Percentiles rank a stretch among this genome's conserved stretches.
phyloP scores from a whole-genome alignment of 140 eudicot species.

The Flaveria floridana region DNA sequence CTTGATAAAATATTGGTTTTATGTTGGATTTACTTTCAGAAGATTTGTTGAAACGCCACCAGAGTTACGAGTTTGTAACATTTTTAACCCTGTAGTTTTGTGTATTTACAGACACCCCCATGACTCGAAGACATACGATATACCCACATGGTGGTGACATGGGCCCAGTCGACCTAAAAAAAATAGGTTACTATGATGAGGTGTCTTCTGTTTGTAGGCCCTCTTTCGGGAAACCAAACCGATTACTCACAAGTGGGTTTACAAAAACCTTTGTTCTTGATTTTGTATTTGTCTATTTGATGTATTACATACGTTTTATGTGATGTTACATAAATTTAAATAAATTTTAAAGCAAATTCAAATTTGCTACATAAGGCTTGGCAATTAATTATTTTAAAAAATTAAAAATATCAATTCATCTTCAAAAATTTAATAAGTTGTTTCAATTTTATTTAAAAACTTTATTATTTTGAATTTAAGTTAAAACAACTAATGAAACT shows the following conservation, averaged over 20 bases:
- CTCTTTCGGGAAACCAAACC: neutral
- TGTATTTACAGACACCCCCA: neutral
- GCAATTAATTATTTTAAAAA: no score
- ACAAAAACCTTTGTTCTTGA: no score
- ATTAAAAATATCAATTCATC: no score
- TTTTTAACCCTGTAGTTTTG: neutral
- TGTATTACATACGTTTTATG: no score
- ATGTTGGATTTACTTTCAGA: conserved; percentile 16
- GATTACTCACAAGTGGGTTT: neutral
- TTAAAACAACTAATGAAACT: no score
- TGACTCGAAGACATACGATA: neutral
- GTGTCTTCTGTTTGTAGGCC: conserved; percentile 1
- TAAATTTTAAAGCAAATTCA: no score
- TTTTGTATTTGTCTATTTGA: no score
- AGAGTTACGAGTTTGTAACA: conserved; percentile 5
- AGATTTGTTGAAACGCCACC: conserved; percentile 16
- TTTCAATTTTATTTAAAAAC: no score
- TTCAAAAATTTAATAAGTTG: no score
- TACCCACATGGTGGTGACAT: neutral
- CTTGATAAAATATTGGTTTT: conserved; percentile 14
- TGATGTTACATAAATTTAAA: no score
- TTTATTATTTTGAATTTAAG: no score
- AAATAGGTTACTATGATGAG: conserved; percentile 17
- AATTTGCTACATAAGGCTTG: no score
- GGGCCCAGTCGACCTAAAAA: neutral